phyloP scores from a whole-genome alignment of 768 basidiomycete species.

The Porpolomopsis calyptriformis region DNA sequence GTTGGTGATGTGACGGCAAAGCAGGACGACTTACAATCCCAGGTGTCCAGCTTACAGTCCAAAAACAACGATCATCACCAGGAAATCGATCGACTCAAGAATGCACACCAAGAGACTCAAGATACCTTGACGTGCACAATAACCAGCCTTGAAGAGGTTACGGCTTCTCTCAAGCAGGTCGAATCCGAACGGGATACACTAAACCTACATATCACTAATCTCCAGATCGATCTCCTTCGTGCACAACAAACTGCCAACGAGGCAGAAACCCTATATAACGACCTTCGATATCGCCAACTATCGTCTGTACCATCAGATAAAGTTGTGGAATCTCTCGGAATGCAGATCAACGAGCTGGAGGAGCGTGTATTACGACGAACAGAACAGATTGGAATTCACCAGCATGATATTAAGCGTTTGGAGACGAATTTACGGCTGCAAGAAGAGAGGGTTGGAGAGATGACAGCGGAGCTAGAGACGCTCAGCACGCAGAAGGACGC shows the following conservation, averaged over 20 bases:
- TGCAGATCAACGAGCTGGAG: conserved; percentile 63
- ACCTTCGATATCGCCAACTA: conserved; percentile 57
- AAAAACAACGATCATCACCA: conserved; percentile 18
- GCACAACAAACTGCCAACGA: conserved; percentile 44
- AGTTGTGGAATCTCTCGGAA: conserved; percentile 42
- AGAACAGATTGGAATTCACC: conserved; percentile 67
- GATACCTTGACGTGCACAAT: conserved; percentile 32
- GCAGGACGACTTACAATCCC: conserved; percentile 26
- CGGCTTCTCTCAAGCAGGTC: conserved; percentile 39
- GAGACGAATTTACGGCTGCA: conserved; percentile 66
- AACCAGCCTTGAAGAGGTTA: conserved; percentile 33
- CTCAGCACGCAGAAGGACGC: conserved; percentile 58
- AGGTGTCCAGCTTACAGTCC: conserved; percentile 14
- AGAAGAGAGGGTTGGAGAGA: conserved; percentile 63
- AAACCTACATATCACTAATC: conserved; percentile 49
- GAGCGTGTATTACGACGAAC: conserved; percentile 51
- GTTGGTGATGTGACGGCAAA: conserved; percentile 29
- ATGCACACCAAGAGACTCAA: conserved; percentile 26
- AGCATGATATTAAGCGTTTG: conserved; percentile 67
- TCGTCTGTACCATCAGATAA: conserved; percentile 49
- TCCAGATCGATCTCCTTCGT: conserved; percentile 45
- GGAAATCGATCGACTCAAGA: conserved; percentile 20
- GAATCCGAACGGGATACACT: conserved; percentile 62
- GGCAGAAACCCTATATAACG: conserved; percentile 50
- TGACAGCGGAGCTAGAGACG: conserved; percentile 60